These are phyloP conservation scores for Lophiotrema nucula DNA, from an alignment of 495 filamentous ascomycete species.

Conservation along the genomic window DNA sequence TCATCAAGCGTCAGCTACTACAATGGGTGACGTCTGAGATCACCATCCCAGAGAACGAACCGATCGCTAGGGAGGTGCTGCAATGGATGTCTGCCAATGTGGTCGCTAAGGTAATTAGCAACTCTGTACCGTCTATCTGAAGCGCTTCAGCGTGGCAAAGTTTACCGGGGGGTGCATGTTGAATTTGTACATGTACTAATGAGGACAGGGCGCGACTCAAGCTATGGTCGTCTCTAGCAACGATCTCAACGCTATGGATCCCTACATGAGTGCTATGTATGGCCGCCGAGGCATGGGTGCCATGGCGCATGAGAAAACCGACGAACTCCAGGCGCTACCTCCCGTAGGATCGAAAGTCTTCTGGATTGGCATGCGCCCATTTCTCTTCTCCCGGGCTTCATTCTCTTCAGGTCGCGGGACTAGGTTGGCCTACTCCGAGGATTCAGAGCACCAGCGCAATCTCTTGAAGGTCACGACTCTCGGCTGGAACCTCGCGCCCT, in stretches of 20 bases:
- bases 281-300: not conserved
- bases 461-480: constrained; percentile 1
- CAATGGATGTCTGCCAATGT: constrained; percentile 16
- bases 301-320: not conserved
- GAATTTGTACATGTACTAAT: not conserved
- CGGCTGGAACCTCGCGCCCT: constrained; percentile 14
- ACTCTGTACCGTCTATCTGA: not conserved
- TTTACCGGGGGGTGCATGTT: not conserved
- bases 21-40: not conserved
- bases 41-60: constrained; percentile 13
- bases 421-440: no score
- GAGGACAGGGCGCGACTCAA: not conserved
- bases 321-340: constrained; percentile 1
- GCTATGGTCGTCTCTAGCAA: not conserved
- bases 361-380: constrained; percentile 22
- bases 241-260: not conserved
- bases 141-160: not conserved
- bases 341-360: constrained; percentile 21
- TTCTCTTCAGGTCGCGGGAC: no score
- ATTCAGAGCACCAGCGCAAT: not conserved
- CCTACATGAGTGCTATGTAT: no score
- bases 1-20: not conserved
- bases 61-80: constrained; percentile 11
- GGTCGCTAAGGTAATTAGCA: not conserved
- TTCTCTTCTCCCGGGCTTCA: constrained; percentile 1